Evolutionary conservation across 2,329 filamentous ascomycete species (phyloP).

Genomic region (Periconia sp.): DNA sequence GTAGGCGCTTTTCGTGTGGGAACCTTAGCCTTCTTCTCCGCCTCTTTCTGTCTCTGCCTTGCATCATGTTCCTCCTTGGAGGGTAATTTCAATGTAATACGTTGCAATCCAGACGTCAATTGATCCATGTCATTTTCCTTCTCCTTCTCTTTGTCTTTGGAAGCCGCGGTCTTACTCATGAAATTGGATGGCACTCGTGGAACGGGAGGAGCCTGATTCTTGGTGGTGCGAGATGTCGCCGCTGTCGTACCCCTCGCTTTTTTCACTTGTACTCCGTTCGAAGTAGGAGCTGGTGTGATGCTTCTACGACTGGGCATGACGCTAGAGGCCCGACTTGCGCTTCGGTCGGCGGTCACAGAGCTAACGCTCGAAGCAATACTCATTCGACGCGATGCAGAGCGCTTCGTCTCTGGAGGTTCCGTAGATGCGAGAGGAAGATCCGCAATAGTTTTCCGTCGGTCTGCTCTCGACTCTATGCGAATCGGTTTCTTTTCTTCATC

Average conservation of each 20-base stretch:
- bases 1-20: slow-evolving; percentile 28
- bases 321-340: slow-evolving; percentile 42
- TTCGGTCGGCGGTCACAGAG: slow-evolving; percentile 42
- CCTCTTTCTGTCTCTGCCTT: slow-evolving; percentile 54
- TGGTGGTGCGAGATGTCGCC: slow-evolving; percentile 37
- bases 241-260: slow-evolving; percentile 61
- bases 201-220: slow-evolving; percentile 50
- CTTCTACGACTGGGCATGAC: slow-evolving; percentile 48
- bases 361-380: slow-evolving; percentile 54
- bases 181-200: slow-evolving; percentile 50
- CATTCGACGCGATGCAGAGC: slow-evolving; percentile 46
- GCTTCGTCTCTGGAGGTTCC: slow-evolving; percentile 28
- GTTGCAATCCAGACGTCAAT: slow-evolving; percentile 60
- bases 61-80: slow-evolving; percentile 63
- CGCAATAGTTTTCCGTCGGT: slow-evolving; percentile 49
- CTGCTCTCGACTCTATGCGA: slow-evolving; percentile 32
- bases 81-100: slow-evolving; percentile 65
- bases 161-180: slow-evolving; percentile 23
- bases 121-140: slow-evolving; percentile 52
- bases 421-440: slow-evolving; percentile 36
- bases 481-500: slow-evolving; percentile 38
- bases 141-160: slow-evolving; percentile 35
- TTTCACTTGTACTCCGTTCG: slow-evolving; percentile 58
- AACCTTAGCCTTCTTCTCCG: slow-evolving; percentile 47
- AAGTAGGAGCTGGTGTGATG: slow-evolving; percentile 24